These are phyloP conservation scores for Leccinum boreale DNA, from an alignment of 768 basidiomycete genomes.

Conservation along the genomic window DNA sequence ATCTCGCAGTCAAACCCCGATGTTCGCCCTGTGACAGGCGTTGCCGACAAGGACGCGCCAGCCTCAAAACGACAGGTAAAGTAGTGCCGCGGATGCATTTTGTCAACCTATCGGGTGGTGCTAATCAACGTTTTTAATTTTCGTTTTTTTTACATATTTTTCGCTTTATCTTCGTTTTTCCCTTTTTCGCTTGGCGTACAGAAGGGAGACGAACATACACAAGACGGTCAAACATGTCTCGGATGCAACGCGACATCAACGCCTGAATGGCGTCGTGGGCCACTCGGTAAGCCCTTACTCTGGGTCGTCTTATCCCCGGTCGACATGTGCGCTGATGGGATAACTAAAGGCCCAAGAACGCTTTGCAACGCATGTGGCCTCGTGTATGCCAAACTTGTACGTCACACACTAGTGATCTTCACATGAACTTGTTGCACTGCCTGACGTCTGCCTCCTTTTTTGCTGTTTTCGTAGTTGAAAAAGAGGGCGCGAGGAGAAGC, in stretches of 20 bases:
- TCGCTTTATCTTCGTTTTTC: not conserved
- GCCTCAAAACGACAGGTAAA: constrained; percentile 34
- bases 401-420: constrained; percentile 35
- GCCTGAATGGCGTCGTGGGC: constrained; percentile 84
- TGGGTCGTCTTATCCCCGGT: constrained; percentile 22
- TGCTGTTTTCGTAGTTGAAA: constrained; percentile 24
- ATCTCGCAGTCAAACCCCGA: constrained; percentile 28
- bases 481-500: constrained; percentile 34
- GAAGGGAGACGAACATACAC: constrained; percentile 42
- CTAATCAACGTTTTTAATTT: constrained; percentile 16
- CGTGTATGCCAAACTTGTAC: constrained; percentile 82
- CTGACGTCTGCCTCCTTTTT: constrained; percentile 19
- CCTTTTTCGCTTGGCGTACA: constrained; percentile 10
- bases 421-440: constrained; percentile 11
- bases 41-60: constrained; percentile 30
- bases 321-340: constrained; percentile 24
- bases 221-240: constrained; percentile 71
- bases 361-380: constrained; percentile 85
- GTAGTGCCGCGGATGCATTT: constrained; percentile 24
- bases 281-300: constrained; percentile 55
- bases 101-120: constrained; percentile 28
- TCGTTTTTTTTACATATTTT: constrained; percentile 5
- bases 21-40: constrained; percentile 19
- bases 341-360: constrained; percentile 65
- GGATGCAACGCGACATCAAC: constrained; percentile 83